Percentiles rank a stretch among this genome's conserved stretches.
These are phyloP conservation scores for Chrysoporthe cubensis DNA, from an alignment of 2,329 filamentous ascomycete species.

Conservation along the genomic window DNA sequence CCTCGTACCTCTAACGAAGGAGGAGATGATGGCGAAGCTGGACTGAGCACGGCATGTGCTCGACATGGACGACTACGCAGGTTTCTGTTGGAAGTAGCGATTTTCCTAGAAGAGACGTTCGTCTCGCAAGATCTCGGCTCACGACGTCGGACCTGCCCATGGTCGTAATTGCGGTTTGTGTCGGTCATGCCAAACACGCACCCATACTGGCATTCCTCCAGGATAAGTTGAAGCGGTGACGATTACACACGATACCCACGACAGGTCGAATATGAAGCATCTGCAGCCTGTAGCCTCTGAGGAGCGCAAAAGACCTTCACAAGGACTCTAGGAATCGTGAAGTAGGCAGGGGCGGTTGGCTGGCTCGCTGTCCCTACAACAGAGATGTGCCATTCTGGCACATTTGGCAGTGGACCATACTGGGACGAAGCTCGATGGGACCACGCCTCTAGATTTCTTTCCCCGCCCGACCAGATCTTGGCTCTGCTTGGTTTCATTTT, in stretches of 20 bases:
- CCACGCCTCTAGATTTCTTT: conserved; percentile 32
- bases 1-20: conserved; percentile 86
- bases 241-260: conserved; percentile 24
- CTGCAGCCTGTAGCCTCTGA: conserved; percentile 24
- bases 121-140: conserved; percentile 13
- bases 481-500: conserved; percentile 36
- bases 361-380: conserved; percentile 10
- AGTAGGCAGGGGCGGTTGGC: conserved; percentile 10
- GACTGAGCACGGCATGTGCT: conserved; percentile 67
- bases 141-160: conserved; percentile 24
- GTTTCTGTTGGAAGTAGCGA: conserved; percentile 24
- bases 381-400: conserved; percentile 13
- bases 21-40: conserved; percentile 96
- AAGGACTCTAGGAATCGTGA: conserved; percentile 16
- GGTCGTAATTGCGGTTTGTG: conserved; percentile 21
- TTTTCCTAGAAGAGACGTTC: conserved; percentile 15
- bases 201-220: conserved; percentile 21
- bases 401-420: conserved; percentile 29
- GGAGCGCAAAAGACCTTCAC: conserved; percentile 14
- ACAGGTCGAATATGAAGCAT: conserved; percentile 18
- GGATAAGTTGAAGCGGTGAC: conserved; percentile 21
- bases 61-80: conserved; percentile 22
- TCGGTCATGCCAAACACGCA: conserved; percentile 21
- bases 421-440: conserved; percentile 40
- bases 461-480: conserved; percentile 34